A percentile compares a stretch with the other conserved stretches of the same genome.
These are phyloP conservation scores for Ceratocystis variospora DNA, from an alignment of 2,329 filamentous ascomycete genomes.

Conservation along the genomic window DNA sequence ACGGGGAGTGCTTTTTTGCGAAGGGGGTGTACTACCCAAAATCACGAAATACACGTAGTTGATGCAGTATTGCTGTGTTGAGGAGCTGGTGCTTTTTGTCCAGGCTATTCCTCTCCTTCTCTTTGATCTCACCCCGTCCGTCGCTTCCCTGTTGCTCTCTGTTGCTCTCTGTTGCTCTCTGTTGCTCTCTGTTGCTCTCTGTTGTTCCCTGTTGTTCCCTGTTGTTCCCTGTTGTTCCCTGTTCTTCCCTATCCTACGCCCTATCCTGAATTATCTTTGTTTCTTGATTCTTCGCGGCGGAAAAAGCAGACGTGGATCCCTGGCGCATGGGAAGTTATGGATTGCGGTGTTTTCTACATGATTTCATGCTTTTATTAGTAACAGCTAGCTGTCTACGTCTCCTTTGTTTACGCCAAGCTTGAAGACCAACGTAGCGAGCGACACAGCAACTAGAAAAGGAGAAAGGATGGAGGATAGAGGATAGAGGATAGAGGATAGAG, in stretches of 20 bases:
- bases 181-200: neutral
- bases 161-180: neutral
- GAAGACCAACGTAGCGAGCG: too few relatives aligned
- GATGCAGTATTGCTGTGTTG: too few relatives aligned
- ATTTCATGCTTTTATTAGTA: constrained; percentile 3
- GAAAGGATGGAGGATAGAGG: neutral
- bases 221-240: neutral
- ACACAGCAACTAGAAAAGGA: neutral
- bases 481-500: too few relatives aligned
- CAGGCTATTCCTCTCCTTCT: neutral
- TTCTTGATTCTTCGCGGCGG: neutral
- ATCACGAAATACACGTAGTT: too few relatives aligned
- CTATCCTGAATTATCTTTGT: neutral
- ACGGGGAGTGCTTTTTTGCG: too few relatives aligned
- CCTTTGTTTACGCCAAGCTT: neutral
- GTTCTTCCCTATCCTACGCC: neutral
- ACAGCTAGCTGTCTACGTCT: neutral
- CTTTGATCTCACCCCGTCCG: neutral
- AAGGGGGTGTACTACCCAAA: too few relatives aligned
- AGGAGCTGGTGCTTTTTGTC: neutral
- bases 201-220: neutral
- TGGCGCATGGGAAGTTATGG: neutral
- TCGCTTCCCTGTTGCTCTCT: neutral
- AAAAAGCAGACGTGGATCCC: neutral
- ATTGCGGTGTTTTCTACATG: neutral